A percentile compares a stretch with the other conserved stretches of the same genome.
Evolutionary conservation across 1,284 basidiomycete genomes (phyloP).

Genomic region (Ustilago crameri): DNA sequence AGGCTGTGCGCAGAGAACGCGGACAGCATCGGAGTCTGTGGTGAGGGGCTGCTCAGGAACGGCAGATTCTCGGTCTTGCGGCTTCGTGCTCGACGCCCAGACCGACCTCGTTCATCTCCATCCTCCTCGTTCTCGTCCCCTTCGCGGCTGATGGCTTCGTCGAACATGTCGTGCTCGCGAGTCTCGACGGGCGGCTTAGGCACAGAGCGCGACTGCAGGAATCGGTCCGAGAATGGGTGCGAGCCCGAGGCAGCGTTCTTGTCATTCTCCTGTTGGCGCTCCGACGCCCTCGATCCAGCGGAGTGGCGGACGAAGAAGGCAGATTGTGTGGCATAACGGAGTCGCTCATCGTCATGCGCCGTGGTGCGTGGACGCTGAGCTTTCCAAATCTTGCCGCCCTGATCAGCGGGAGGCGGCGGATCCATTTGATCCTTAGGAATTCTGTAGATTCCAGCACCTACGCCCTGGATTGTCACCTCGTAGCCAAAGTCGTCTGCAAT

Average conservation of each 20-base stretch:
- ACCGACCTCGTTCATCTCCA: slow-evolving; percentile 28
- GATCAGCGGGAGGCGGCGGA: slow-evolving; percentile 22
- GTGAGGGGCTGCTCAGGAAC: slow-evolving; percentile 47
- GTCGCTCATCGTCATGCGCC: slow-evolving; percentile 28
- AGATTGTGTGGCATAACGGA: slow-evolving; percentile 41
- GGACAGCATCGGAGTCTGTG: slow-evolving; percentile 20
- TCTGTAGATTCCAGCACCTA: slow-evolving; percentile 43
- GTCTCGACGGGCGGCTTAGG: slow-evolving; percentile 35
- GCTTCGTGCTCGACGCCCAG: slow-evolving; percentile 41
- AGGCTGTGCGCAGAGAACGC: not conserved
- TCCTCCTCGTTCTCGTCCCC: slow-evolving; percentile 36
- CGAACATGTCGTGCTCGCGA: slow-evolving; percentile 34
- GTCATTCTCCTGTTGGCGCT: slow-evolving; percentile 12
- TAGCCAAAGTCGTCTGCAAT: slow-evolving; percentile 81
- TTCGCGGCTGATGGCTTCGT: slow-evolving; percentile 31
- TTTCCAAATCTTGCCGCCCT: slow-evolving; percentile 34
- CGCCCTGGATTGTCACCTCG: slow-evolving; percentile 68
- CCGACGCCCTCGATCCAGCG: slow-evolving; percentile 7
- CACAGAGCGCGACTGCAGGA: slow-evolving; percentile 26
- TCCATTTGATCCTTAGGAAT: slow-evolving; percentile 33
- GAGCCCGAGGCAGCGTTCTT: slow-evolving; percentile 11
- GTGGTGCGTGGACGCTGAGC: slow-evolving; percentile 34
- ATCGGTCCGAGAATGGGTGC: slow-evolving; percentile 44
- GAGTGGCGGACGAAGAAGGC: slow-evolving; percentile 44
- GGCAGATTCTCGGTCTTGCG: slow-evolving; percentile 50